phyloP scores from a whole-genome alignment of 768 basidiomycete genomes.

The Auriscalpium vulgare region DNA sequence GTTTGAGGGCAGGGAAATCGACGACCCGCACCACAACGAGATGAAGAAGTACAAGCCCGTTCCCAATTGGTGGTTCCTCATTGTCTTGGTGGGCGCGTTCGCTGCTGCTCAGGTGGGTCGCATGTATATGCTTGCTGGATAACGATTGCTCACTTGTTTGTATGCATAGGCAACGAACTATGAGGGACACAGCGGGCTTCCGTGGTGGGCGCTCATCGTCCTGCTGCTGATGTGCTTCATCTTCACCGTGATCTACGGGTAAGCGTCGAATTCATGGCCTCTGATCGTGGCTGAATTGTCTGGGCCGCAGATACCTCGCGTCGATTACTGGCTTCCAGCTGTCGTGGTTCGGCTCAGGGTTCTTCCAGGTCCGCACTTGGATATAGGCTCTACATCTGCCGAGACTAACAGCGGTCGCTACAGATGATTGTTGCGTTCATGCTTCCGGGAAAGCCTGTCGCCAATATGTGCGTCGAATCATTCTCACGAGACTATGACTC shows the following conservation, averaged over 20 bases:
- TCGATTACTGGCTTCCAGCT: constrained; percentile 14
- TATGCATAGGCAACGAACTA: constrained; percentile 17
- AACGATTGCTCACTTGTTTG: too few relatives aligned
- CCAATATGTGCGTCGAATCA: constrained; percentile 22
- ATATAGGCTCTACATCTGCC: too few relatives aligned
- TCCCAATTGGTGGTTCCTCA: constrained; percentile 19
- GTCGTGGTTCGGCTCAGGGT: constrained; percentile 12
- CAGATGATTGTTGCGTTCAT: constrained; percentile 26
- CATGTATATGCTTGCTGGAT: too few relatives aligned
- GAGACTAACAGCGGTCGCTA: not conserved
- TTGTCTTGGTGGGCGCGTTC: constrained; percentile 14
- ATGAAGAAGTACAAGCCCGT: constrained; percentile 17
- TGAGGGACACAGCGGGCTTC: constrained; percentile 19
- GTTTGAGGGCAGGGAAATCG: not conserved
- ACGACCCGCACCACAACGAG: constrained; percentile 16
- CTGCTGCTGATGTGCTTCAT: constrained; percentile 22
- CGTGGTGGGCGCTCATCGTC: constrained; percentile 22
- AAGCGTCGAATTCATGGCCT: not conserved
- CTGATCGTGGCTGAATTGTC: not conserved
- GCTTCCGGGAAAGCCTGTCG: constrained; percentile 26
- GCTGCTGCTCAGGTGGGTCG: constrained; percentile 17
- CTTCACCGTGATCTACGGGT: constrained; percentile 17
- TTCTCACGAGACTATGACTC: not conserved
- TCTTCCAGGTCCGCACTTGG: constrained; percentile 8
- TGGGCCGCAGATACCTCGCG: not conserved